Evolutionary conservation across 352 stramenopile species (phyloP).

Genomic region (Thalassiosira delicatula): DNA sequence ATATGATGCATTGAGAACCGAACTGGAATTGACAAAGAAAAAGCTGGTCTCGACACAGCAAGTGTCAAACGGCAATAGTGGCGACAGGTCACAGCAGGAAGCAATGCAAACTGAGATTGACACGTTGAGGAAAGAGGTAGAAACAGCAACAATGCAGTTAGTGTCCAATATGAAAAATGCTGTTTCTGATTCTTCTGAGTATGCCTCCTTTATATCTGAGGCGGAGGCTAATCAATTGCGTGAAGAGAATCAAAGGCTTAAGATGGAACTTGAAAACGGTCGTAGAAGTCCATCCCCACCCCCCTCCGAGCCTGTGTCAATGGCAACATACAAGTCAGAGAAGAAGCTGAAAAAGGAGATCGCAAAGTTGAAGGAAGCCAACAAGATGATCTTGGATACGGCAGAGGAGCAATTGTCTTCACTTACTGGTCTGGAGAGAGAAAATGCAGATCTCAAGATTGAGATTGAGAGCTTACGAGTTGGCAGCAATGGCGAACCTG

Average conservation of each 20-base stretch:
- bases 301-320: neutral
- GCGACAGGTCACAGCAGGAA: slow-evolving; percentile 16
- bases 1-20: slow-evolving; percentile 8
- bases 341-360: slow-evolving; percentile 52
- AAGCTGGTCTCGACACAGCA: neutral
- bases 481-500: slow-evolving; percentile 7
- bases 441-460: slow-evolving; percentile 48
- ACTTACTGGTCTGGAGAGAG: slow-evolving; percentile 43
- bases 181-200: neutral
- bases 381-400: slow-evolving; percentile 58
- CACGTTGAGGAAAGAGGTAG: slow-evolving; percentile 35
- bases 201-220: slow-evolving; percentile 19
- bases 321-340: slow-evolving; percentile 28
- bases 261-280: slow-evolving; percentile 17
- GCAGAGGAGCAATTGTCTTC: slow-evolving; percentile 54
- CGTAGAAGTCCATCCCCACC: neutral
- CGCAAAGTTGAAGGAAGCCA: slow-evolving; percentile 57
- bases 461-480: slow-evolving; percentile 45
- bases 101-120: slow-evolving; percentile 34
- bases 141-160: slow-evolving; percentile 27
- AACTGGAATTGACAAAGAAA: slow-evolving; percentile 19
- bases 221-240: slow-evolving; percentile 19
- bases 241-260: slow-evolving; percentile 51
- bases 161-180: too few relatives aligned
- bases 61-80: slow-evolving; percentile 7